Conservation (phyloP, 78 protist species). For the Bodo saltans region DNA sequence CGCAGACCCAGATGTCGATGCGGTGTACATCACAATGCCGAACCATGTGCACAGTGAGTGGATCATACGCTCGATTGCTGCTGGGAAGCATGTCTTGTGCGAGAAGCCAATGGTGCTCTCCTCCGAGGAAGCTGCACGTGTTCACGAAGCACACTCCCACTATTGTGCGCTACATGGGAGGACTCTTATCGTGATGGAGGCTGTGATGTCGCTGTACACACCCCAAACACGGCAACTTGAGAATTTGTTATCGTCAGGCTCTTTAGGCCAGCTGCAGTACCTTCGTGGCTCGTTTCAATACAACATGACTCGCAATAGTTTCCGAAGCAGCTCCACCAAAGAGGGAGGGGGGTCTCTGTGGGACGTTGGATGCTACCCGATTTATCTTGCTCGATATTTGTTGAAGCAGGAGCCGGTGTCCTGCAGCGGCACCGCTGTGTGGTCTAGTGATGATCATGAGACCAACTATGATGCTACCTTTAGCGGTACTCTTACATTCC, state of each 20-base stretch:
- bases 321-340: background rate
- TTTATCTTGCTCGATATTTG: background rate
- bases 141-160: background rate
- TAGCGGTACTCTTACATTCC: too few relatives aligned
- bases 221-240: too few relatives aligned
- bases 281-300: background rate
- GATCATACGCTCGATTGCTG: background rate
- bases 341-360: background rate
- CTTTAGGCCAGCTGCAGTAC: background rate
- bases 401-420: too few relatives aligned
- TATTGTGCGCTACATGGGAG: too few relatives aligned
- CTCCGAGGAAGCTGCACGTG: conserved; percentile 6
- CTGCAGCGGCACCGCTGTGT: too few relatives aligned
- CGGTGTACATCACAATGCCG: conserved; percentile 26
- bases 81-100: conserved; percentile 31
- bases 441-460: too few relatives aligned
- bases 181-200: too few relatives aligned
- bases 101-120: conserved; percentile 10
- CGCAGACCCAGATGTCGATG: background rate
- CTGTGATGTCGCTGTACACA: too few relatives aligned
- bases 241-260: too few relatives aligned
- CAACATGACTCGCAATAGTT: background rate
- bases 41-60: background rate
- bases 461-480: too few relatives aligned
- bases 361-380: background rate